Base-by-base conservation (phyloP, 805 yeast genomes). In the Myxozyma sirexii region DNA sequence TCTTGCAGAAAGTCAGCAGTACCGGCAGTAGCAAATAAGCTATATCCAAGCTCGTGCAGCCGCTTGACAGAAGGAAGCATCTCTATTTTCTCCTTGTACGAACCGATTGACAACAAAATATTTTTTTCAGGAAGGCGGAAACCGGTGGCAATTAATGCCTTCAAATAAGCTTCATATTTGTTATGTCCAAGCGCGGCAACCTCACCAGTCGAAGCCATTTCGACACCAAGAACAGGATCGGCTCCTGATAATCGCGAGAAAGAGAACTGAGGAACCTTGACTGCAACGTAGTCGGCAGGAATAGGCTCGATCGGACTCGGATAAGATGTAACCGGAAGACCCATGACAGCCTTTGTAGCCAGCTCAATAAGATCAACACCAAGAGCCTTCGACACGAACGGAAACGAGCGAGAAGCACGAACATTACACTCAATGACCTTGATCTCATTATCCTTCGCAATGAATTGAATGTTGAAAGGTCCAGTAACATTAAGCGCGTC, bases 141-240 rank as follows among this genome's bases (percentile, higher is more conserved):
- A 19, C 99, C 99, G 57, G 97, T 91, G 13, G 99, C 90, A 60
- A 94, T 81, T 76, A 94, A 81, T 31, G 97, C 88, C 79, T 94
- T 96, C 77, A 94, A 77, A 79, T 94, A 94, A 23, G 99, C 99
- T 79, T 96, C 99, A 72, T 91, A 92, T 77, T 93, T 93, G 80
- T 92, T 87, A 72, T 82, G 90, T 71, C 99, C 99, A 73, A 94
- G 93, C 65, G 96, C 84, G 51, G 99, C 99, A 72, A 92, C 97
- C 76, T 91, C 98, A 82, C 98, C 98, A 63, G 98, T 93, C 31
- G 97, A 93, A 19, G 98, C 97, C 98, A 93, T 93, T 78, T 93
- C 98, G 66, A 93, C 98, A 79, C 98, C 98, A 67, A 93, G 80
- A 63, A 93, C 91, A 55, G 98, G 98, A 75, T 93, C 98, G 57